phyloP scores from a whole-genome alignment of 192 early-diverging fungal genomes.

The Gonapodya prolifera region DNA sequence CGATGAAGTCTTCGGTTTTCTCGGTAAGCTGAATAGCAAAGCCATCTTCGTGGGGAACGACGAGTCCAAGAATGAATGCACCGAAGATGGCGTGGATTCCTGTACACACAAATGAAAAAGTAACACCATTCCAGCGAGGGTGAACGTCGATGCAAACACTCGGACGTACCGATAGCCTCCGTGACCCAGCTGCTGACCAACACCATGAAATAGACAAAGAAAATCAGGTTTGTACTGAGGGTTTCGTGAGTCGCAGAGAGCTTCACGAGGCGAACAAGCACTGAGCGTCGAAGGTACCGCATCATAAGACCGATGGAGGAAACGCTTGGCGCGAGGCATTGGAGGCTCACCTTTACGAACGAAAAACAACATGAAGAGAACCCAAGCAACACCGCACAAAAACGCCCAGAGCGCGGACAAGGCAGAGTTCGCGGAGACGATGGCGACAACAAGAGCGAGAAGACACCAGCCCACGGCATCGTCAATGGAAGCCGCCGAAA shows the following conservation, averaged over 20 bases:
- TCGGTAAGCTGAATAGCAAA: constrained; percentile 79
- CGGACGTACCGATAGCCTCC: constrained; percentile 16
- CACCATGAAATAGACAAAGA: background rate
- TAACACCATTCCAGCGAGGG: constrained; percentile 56
- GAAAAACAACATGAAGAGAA: constrained; percentile 51
- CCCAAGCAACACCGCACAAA: constrained; percentile 53
- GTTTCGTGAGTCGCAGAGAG: constrained; percentile 10
- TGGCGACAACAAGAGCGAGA: constrained; percentile 63
- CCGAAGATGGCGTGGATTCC: constrained; percentile 95
- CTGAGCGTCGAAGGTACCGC: background rate
- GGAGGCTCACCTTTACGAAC: constrained; percentile 20
- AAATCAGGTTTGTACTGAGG: constrained; percentile 3
- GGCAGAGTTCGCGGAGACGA: constrained; percentile 60
- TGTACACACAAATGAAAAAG: constrained; percentile 70
- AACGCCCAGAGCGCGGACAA: constrained; percentile 75
- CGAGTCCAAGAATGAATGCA: constrained; percentile 73
- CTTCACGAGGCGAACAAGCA: constrained; percentile 2
- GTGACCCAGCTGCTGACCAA: background rate
- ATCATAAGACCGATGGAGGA: background rate
- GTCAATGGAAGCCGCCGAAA: constrained; percentile 75
- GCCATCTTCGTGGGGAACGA: constrained; percentile 75
- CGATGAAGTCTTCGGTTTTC: constrained; percentile 83
- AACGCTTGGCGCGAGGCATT: too few relatives aligned
- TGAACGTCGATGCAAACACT: constrained; percentile 60
- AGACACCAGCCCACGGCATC: constrained; percentile 78